A percentile compares a stretch with the other conserved stretches of the same genome.
These are phyloP conservation scores for Gossypium bickii DNA, from an alignment of 345 rosid species.

Conservation along the genomic window DNA sequence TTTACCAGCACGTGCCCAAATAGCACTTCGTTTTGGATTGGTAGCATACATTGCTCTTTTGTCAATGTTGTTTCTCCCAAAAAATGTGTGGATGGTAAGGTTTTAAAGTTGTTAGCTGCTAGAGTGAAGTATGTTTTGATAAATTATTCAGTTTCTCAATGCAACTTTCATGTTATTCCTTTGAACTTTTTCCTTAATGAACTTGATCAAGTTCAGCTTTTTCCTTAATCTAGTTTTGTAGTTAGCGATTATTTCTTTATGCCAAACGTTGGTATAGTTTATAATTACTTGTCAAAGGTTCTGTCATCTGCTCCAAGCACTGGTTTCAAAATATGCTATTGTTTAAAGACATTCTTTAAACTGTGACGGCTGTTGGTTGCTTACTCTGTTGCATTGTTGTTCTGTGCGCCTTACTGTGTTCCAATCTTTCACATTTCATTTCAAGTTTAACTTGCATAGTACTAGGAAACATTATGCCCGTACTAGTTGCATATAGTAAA, in stretches of 20 bases:
- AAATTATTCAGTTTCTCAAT: neutral
- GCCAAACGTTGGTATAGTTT: neutral
- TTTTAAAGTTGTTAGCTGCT: neutral
- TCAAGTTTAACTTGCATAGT: neutral
- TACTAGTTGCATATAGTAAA: neutral
- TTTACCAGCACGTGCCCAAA: conserved; percentile 79
- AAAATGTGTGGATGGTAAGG: conserved; percentile 61
- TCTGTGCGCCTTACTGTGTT: neutral
- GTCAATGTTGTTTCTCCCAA: conserved; percentile 71
- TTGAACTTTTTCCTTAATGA: neutral
- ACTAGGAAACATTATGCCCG: neutral
- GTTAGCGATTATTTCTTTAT: neutral
- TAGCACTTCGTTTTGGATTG: conserved; percentile 72
- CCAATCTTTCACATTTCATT: neutral
- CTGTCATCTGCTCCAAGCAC: neutral
- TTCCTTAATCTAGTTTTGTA: neutral
- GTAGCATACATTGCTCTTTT: conserved; percentile 57
- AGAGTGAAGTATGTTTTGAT: neutral
- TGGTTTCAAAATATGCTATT: neutral
- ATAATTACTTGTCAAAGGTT: neutral
- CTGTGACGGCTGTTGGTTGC: neutral
- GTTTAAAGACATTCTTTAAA: neutral
- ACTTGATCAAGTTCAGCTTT: neutral
- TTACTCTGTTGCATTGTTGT: neutral
- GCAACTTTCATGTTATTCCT: neutral